phyloP scores from a whole-genome alignment of 164 flowering plant genomes.

The Buxus sempervirens region DNA sequence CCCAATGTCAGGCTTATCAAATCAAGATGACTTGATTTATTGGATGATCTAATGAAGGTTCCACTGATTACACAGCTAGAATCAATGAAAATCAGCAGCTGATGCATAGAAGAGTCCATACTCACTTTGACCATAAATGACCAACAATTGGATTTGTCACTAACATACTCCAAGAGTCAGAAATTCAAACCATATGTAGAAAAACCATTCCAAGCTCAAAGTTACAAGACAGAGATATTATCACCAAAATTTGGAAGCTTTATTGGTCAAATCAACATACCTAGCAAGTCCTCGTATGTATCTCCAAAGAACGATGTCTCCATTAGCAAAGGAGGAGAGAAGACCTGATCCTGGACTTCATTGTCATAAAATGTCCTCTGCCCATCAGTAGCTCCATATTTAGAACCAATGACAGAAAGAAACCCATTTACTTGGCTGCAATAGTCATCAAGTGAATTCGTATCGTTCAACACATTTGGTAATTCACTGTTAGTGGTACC shows the following conservation, averaged over 20 bases:
- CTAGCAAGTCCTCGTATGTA: constrained; percentile 89
- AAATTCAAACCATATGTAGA: neutral
- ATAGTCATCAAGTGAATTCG: constrained; percentile 44
- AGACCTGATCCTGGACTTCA: constrained; percentile 66
- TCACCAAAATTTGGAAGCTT: neutral
- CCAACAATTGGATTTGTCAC: too few species aligned
- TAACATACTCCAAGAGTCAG: too few species aligned
- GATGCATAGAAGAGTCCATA: too few species aligned
- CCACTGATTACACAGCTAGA: too few species aligned
- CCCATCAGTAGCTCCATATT: constrained; percentile 38
- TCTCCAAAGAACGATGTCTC: constrained; percentile 69
- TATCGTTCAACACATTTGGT: constrained; percentile 36
- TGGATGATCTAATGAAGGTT: too few species aligned
- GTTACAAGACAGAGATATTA: neutral
- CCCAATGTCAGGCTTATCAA: too few species aligned
- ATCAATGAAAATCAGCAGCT: too few species aligned
- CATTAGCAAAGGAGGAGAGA: constrained; percentile 91
- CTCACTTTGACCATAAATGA: too few species aligned
- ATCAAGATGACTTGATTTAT: too few species aligned
- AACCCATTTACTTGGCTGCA: constrained; percentile 49
- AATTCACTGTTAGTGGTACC: constrained; percentile 41
- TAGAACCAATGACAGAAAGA: constrained; percentile 46
- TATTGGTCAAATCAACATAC: constrained; percentile 40
- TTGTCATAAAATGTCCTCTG: constrained; percentile 50
- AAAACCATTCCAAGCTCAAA: too few species aligned